Conservation (phyloP, 257 asterid genomes). For the Oldenlandia corymbosa region DNA sequence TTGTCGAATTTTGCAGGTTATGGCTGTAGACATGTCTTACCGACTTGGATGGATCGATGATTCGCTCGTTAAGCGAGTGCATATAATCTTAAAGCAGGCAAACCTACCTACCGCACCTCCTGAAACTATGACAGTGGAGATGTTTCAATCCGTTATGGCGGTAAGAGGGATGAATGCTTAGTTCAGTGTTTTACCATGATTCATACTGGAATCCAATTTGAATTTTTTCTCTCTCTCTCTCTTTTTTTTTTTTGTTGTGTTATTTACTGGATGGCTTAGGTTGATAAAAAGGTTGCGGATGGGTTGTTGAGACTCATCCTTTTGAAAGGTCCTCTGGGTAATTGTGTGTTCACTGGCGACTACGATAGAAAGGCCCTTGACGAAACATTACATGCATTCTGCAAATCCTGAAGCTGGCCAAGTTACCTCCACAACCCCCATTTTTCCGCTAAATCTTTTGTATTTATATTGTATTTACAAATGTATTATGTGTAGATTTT, state of each 20-base stretch:
- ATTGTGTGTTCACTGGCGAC: slow-evolving; percentile 86
- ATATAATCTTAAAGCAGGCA: slow-evolving; percentile 55
- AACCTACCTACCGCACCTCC: slow-evolving; percentile 89
- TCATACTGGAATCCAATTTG: no score
- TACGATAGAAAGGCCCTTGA: slow-evolving; percentile 69
- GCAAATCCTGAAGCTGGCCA: slow-evolving; percentile 38
- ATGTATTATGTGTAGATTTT: not conserved
- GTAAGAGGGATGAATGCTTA: slow-evolving; percentile 38
- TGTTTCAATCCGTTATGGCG: slow-evolving; percentile 95
- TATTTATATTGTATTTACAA: not conserved
- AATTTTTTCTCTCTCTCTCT: no score
- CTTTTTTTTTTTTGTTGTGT: no score
- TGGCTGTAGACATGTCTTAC: slow-evolving; percentile 95
- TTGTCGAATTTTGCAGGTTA: slow-evolving; percentile 51
- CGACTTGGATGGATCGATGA: slow-evolving; percentile 97
- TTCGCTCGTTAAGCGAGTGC: slow-evolving; percentile 64
- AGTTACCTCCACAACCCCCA: no score
- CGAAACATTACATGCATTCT: slow-evolving; percentile 67
- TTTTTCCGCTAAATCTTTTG: not conserved
- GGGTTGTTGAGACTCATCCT: slow-evolving; percentile 89
- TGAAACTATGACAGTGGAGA: slow-evolving; percentile 66
- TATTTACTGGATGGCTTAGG: slow-evolving; percentile 53
- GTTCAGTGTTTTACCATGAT: not conserved
- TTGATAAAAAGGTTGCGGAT: slow-evolving; percentile 95
- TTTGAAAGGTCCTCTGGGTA: slow-evolving; percentile 84